Percentiles rank a stretch among this genome's conserved stretches.
Evolutionary conservation across 768 basidiomycete genomes (phyloP).

Genomic region (Naganishia antarctica): DNA sequence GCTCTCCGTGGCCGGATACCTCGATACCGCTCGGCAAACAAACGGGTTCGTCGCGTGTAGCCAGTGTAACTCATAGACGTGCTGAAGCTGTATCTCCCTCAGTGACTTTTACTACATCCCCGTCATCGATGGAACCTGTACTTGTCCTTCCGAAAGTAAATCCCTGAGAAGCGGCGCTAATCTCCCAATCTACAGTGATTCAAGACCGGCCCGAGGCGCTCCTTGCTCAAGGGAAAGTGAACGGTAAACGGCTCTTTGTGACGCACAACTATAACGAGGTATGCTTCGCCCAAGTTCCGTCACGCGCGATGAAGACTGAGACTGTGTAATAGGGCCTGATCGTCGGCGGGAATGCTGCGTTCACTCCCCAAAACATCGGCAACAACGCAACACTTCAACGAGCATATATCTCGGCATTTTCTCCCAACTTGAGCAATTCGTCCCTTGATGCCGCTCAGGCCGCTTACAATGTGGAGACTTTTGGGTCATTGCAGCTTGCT

Average conservation of each 20-base stretch:
- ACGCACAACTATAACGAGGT: constrained; percentile 23
- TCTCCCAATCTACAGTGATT: constrained; percentile 1
- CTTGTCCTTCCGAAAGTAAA: background rate
- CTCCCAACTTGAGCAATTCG: background rate
- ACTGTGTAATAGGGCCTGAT: constrained; percentile 21
- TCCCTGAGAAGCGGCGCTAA: background rate
- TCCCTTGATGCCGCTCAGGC: background rate
- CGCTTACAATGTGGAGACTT: constrained; percentile 2
- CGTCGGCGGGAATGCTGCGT: background rate
- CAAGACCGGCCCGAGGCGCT: constrained; percentile 6
- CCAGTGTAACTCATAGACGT: too few species aligned
- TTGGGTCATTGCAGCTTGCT: constrained; percentile 14
- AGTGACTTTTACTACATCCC: constrained; percentile 15
- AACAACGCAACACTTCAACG: background rate
- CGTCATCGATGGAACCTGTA: constrained; percentile 21
- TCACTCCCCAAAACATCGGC: constrained; percentile 17
- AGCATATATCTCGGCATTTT: background rate
- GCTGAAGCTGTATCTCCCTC: too few species aligned
- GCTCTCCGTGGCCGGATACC: background rate
- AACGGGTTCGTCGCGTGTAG: constrained; percentile 15
- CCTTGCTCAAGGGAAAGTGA: constrained; percentile 5
- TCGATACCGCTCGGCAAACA: background rate
- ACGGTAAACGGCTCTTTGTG: constrained; percentile 9
- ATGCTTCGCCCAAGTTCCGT: too few species aligned
- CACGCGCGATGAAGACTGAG: too few species aligned